These are phyloP conservation scores for Arabis hirsuta DNA, from an alignment of 345 rosid genomes.

Conservation along the genomic window DNA sequence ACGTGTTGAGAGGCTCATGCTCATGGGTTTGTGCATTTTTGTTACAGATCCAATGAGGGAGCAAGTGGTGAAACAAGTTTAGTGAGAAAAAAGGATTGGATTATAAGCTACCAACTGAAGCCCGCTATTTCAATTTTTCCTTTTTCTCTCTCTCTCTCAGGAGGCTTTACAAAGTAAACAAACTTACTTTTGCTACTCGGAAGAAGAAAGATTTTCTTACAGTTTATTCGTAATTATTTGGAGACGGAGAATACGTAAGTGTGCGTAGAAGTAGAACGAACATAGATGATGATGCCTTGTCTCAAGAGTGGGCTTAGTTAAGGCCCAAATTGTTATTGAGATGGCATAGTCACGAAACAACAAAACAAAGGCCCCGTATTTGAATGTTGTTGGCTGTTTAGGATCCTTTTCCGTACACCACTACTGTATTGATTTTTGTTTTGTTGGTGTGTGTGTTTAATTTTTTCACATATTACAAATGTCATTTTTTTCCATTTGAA, in stretches of 20 bases:
- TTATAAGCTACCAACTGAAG: slow-evolving; percentile 15
- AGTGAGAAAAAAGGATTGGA: slow-evolving; percentile 16
- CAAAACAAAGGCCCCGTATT: not conserved
- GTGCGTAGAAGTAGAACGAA: no score
- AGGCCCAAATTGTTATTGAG: not conserved
- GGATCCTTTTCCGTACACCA: no score
- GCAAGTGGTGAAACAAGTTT: slow-evolving; percentile 17
- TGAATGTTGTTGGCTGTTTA: no score
- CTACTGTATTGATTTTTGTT: no score
- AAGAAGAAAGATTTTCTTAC: not conserved
- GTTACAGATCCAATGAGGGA: slow-evolving; percentile 42
- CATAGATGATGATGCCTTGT: not conserved
- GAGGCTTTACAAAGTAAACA: slow-evolving; percentile 3
- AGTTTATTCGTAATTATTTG: slow-evolving; percentile 33
- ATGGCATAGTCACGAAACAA: no score
- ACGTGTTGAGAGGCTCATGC: slow-evolving; percentile 16
- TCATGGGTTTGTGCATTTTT: slow-evolving; percentile 26
- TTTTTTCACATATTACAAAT: no score
- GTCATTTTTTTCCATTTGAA: no score
- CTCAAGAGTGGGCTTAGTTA: not conserved
- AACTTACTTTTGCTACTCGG: slow-evolving; percentile 1
- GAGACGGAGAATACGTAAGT: not conserved
- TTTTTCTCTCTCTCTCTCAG: not conserved
- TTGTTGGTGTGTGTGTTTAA: no score
- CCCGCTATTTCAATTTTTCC: not conserved